phyloP scores from a whole-genome alignment of 495 filamentous ascomycete genomes.

The Cercophora scortea region DNA sequence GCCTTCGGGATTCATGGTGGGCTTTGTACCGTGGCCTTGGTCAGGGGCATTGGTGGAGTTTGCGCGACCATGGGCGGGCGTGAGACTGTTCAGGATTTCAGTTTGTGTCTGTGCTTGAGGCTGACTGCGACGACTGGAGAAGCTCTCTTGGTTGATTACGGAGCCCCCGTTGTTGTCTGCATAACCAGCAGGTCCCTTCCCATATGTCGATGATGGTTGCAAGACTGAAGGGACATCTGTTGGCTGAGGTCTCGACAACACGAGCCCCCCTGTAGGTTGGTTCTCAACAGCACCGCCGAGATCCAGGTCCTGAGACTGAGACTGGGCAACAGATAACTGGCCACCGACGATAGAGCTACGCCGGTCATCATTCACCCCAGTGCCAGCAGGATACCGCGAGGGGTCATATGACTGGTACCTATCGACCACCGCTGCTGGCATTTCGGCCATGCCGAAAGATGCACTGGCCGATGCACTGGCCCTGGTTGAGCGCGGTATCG shows the following conservation, averaged over 20 bases:
- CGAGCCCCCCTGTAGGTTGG: constrained; percentile 4
- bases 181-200: constrained; percentile 4
- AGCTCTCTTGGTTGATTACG: neutral
- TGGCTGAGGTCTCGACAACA: neutral
- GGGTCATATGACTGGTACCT: neutral
- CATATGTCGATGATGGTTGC: constrained; percentile 5
- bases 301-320: neutral
- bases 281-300: constrained; percentile 4
- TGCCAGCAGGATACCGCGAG: neutral
- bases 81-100: constrained; percentile 14
- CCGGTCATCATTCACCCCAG: constrained; percentile 5
- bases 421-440: neutral
- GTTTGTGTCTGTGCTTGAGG: too few species aligned
- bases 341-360: constrained; percentile 8
- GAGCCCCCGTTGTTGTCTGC: neutral
- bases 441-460: neutral
- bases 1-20: constrained; percentile 5
- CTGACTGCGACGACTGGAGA: neutral
- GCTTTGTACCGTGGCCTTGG: constrained; percentile 4
- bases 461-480: neutral
- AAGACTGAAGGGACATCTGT: constrained; percentile 8
- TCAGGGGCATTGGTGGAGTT: constrained; percentile 6
- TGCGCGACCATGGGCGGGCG: constrained; percentile 25
- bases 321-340: constrained; percentile 5
- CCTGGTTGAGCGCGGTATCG: neutral